Evolutionary conservation across 2,329 filamentous ascomycete species (phyloP), one percentile per base, ranked within the genome.

Genomic region (Hypoxylon sp.): DNA sequence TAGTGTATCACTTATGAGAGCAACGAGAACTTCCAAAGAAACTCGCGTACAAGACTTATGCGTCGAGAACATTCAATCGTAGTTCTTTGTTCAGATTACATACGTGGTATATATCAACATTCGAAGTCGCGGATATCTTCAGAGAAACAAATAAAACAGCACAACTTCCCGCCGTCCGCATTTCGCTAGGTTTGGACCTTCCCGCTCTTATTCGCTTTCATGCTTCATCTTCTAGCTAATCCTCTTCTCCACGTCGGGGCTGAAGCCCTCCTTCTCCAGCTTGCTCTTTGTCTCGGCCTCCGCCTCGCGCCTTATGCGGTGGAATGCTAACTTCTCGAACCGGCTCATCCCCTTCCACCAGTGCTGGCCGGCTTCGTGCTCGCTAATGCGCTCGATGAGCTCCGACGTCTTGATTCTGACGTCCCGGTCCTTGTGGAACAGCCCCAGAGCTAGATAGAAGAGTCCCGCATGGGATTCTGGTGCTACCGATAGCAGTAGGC

Each of bases 281-380:
- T 81, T 84, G 31, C 75, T 78, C 62, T 79, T 83, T 79, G 80
- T 79, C 73, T 89, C 87, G 1, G 81, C 80, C 54, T 90, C 88
- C 6, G 82, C 80, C 73, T 89, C 93, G 66, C 91, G 87, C 78
- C 91, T 90, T 53, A 97, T 89, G 53, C 95, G 87, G 72, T 92
- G 90, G 75, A 92, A 97, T 2, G 92, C 95, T 70, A 97, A 81
- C 81, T 95, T 97, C 73, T 94, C 91, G 77, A 98, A 99, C 48
- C 93, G 86, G 64, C 94, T 96, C 53, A 99, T 83, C 31, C 89
- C 89, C 71, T 87, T 89, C 93, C 95, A 99, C 86, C 96, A 98
- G 80, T 98, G 93, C 75, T 94, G 88, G 1, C 96, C 96, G 8
- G 94, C 96, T 76, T 97, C 92, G 80, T 99, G 95, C 63, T 91